Evolutionary conservation across 1,284 basidiomycete genomes (phyloP).

Genomic region (Mycosarcoma maydis): DNA sequence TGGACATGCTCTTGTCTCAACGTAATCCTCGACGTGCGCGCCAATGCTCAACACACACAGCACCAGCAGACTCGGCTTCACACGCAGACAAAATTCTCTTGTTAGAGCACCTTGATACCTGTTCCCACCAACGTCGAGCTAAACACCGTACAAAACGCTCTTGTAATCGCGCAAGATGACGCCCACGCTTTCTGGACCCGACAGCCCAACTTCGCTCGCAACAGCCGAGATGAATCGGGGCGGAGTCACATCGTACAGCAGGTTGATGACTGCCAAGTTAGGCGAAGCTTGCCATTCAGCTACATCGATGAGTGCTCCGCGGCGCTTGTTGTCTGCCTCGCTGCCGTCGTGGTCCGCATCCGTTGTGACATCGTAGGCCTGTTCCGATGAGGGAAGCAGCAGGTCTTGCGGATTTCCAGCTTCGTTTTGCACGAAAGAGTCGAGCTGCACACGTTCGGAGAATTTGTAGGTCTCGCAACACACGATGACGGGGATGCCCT

Average conservation of each 20-base stretch:
- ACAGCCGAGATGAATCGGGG: slow-evolving; percentile 62
- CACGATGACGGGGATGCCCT: slow-evolving; percentile 90
- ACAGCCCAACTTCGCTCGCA: slow-evolving; percentile 63
- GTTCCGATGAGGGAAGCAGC: slow-evolving; percentile 35
- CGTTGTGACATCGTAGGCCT: slow-evolving; percentile 16
- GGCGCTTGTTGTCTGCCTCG: background rate
- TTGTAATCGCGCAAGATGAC: slow-evolving; percentile 66
- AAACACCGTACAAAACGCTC: slow-evolving; percentile 62
- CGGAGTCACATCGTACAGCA: slow-evolving; percentile 66
- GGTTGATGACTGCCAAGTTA: slow-evolving; percentile 56
- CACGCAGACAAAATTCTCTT: too few relatives aligned
- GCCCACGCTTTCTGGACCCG: slow-evolving; percentile 64
- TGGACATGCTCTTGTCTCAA: too few relatives aligned
- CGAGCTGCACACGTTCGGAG: slow-evolving; percentile 88
- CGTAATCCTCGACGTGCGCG: too few relatives aligned
- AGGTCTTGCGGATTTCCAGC: slow-evolving; percentile 68
- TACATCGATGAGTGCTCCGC: slow-evolving; percentile 32
- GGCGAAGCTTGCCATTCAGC: slow-evolving; percentile 43
- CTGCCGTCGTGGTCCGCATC: background rate
- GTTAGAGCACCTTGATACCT: too few relatives aligned
- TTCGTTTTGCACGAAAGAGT: slow-evolving; percentile 96
- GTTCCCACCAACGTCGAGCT: background rate
- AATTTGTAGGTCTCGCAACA: slow-evolving; percentile 99
- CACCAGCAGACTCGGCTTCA: too few relatives aligned
- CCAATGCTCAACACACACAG: background rate